Evolutionary conservation across 139 green algal species (phyloP), one percentile per base, ranked within the genome.

Genomic region (Coelastrella sp.): DNA sequence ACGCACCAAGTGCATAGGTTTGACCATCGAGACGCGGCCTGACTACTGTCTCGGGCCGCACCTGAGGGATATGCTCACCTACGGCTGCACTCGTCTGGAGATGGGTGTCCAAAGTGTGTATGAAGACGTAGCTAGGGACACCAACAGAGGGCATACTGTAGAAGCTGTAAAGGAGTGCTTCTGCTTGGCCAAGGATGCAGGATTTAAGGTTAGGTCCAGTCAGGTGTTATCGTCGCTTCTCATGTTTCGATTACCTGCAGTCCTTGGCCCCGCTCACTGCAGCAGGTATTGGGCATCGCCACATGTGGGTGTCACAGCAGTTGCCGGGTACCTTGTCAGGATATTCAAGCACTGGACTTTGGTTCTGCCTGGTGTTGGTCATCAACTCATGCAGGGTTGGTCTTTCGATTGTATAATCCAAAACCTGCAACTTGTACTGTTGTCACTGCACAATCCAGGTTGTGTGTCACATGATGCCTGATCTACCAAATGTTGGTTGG

Each of bases 391-490:
- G 3, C 35, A 49, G 35, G 35, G 35, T 49, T 49, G 35, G 3
- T 49, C 35, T 49, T 49, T 49, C 3, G 1, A 49, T 49, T 49
- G 1, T 5, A 49, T 70, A 3, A 70, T 70, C 4, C 11, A 12
- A 70, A 20, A 3, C 61, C 15, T 17, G 63, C 63, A 70, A 22
- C 6, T 5, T 70, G 15, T 6, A 70, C 12, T 70, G 12, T 70
- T 22, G 12, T 70, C 0, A 17, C 73, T 10, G 19, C 14, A 19
- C 76, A 82, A 59, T 87, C 10, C 94, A 97, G 95, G 93, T 98
- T 57, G 97, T 99, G 83, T 97, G 95, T 12, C 98, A 99, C 95
- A 98, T 99, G 97, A 99, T 99, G 98, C 98, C 98, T 6, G 97
- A 99, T 92, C 92, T 99, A 91, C 98, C 98, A 27, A 99, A 98